Evolutionary conservation across 306 rosid genomes (phyloP), one percentile per base, ranked within the genome.

Genomic region (Malus orientalis): DNA sequence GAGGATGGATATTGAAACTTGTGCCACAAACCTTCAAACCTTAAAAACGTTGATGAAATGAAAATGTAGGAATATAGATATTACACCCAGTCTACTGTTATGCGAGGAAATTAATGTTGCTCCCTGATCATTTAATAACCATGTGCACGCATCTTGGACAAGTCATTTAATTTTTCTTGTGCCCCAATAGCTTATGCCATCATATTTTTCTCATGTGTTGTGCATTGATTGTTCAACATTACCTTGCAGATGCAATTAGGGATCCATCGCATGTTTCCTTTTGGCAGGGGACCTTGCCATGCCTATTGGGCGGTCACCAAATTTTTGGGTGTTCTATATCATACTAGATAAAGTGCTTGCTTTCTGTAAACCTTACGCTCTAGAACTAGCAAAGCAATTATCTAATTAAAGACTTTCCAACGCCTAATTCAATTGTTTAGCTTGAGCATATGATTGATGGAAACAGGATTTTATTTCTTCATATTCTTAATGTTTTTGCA

Each of bases 221-320:
- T 27, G 62, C 30, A 51, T 81, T 80, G 75, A 77, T 81, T 73
- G 23, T 75, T 76, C 47, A 76, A 74, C 76, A 45, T 79, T 77
- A 25, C 74, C 75, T 78, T 92, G 90, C 91, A 95, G 98, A 83
- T 88, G 61, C 82, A 84, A 57, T 96, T 92, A 89, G 92, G 90
- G 57, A 75, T 92, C 79, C 82, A 6, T 40, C 88, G 97, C 58
- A 76, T 95, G 93, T 92, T 95, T 86, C 98, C 98, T 74, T 92
- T 95, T 85, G 98, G 98, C 67, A 90, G 98, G 96, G 98, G 98
- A 73, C 93, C 92, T 79, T 92, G 97, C 85, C 98, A 95, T 85
- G 97, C 98, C 62, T 89, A 84, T 67, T 95, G 97, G 98, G 98
- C 36, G 6, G 7, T 3, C 98, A 62, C 98, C 98, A 54, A 95